A percentile compares a stretch with the other conserved stretches of the same genome.
These are phyloP conservation scores for Bolboschoenus planiculmis DNA, from an alignment of 176 grass and related monocot genomes.

Conservation along the genomic window DNA sequence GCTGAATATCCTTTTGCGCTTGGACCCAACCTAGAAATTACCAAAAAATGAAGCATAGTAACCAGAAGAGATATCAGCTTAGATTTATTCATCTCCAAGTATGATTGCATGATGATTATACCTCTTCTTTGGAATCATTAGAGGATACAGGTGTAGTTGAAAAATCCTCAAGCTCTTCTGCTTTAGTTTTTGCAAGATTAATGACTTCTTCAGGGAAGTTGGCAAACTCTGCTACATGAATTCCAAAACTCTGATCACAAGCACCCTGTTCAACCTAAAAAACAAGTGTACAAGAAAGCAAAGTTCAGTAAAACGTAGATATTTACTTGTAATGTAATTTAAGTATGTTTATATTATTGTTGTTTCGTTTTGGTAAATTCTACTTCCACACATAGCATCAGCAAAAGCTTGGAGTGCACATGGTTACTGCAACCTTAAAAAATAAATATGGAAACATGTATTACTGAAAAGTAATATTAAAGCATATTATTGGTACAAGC, in stretches of 20 bases:
- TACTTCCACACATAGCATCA: background rate
- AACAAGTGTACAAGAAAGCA: conserved; percentile 7
- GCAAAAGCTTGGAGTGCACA: background rate
- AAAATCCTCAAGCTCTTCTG: conserved; percentile 94
- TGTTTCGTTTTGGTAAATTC: background rate
- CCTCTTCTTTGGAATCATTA: conserved; percentile 57
- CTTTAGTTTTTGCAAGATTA: conserved; percentile 84
- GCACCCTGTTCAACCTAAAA: conserved; percentile 82
- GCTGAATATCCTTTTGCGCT: conserved; percentile 60
- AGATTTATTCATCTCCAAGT: background rate
- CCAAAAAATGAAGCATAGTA: background rate
- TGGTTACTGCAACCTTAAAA: background rate
- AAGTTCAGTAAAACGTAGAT: background rate
- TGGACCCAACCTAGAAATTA: conserved; percentile 50
- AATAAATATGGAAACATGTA: conserved; percentile 13
- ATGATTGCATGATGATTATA: conserved; percentile 23
- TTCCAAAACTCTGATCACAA: conserved; percentile 98
- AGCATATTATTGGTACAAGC: background rate
- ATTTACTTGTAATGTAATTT: background rate
- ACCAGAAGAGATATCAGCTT: background rate
- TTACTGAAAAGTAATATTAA: background rate
- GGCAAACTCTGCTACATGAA: conserved; percentile 95
- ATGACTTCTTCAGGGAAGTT: conserved; percentile 91
- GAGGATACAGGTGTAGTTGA: conserved; percentile 34
- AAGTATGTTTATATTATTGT: background rate